Conservation (phyloP, 2,329 filamentous ascomycete species). For the Ascochyta viciae-villosae region DNA sequence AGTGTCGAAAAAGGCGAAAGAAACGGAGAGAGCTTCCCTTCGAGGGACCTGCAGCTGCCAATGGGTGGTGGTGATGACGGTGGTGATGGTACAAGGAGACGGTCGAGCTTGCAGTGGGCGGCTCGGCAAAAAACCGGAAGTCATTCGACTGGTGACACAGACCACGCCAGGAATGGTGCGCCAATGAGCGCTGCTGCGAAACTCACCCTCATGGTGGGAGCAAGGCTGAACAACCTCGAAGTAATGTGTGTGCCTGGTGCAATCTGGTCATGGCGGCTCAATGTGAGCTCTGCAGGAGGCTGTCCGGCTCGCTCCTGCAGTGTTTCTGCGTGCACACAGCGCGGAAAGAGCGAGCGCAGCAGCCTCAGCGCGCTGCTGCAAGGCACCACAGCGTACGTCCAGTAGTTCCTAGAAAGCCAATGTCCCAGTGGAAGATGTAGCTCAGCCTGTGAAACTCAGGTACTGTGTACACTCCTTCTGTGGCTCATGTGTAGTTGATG, state of each 20-base stretch:
- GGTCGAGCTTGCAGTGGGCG: slow-evolving; percentile 20
- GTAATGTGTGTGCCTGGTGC: too few relatives aligned
- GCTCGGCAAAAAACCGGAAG: slow-evolving; percentile 19
- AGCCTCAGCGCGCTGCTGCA: neutral
- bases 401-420: neutral
- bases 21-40: slow-evolving; percentile 43
- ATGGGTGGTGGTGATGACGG: slow-evolving; percentile 47
- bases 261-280: neutral
- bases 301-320: neutral
- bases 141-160: slow-evolving; percentile 23
- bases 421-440: neutral
- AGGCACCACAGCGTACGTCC: neutral
- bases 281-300: neutral
- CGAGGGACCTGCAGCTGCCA: slow-evolving; percentile 46
- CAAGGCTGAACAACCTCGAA: neutral
- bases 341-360: neutral
- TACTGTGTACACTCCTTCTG: neutral
- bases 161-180: slow-evolving; percentile 8
- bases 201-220: slow-evolving; percentile 5
- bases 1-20: slow-evolving; percentile 43
- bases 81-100: slow-evolving; percentile 36
- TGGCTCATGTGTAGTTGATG: neutral
- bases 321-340: neutral
- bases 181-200: slow-evolving; percentile 14
- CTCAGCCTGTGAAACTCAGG: too few relatives aligned